Evolutionary conservation across 2,329 filamentous ascomycete genomes (phyloP).

Genomic region (Penicillium sp.): DNA sequence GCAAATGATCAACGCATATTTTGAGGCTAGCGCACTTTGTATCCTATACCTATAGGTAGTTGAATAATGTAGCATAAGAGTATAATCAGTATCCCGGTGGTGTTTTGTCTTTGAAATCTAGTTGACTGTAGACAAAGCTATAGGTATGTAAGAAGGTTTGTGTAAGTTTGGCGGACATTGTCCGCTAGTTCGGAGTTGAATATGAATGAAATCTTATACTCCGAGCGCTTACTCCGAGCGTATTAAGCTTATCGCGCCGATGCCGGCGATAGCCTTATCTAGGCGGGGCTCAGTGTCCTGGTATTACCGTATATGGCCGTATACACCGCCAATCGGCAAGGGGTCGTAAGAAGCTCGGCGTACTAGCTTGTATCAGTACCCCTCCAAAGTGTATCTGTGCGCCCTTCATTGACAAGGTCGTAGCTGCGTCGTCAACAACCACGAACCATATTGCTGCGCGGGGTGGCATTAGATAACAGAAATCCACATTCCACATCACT

Average conservation of each 20-base stretch:
- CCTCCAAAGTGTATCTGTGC: constrained; percentile 8
- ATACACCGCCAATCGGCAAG: constrained; percentile 4
- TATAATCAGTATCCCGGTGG: too few species aligned
- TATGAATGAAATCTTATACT: not conserved
- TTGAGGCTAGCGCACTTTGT: too few species aligned
- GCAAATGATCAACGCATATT: too few species aligned
- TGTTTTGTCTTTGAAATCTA: too few species aligned
- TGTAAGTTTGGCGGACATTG: not conserved
- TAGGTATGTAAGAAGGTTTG: not conserved
- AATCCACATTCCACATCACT: not conserved
- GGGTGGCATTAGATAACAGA: constrained; percentile 18
- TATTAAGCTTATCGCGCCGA: constrained; percentile 28
- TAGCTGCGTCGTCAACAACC: not conserved
- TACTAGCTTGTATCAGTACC: constrained; percentile 6
- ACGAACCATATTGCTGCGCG: not conserved
- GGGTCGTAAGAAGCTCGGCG: not conserved
- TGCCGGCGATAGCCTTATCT: constrained; percentile 39
- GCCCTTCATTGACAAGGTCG: constrained; percentile 25
- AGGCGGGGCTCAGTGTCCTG: constrained; percentile 24
- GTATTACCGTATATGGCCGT: constrained; percentile 5
- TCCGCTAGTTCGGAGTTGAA: not conserved
- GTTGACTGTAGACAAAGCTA: too few species aligned
- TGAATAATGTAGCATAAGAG: too few species aligned
- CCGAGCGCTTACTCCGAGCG: not conserved
- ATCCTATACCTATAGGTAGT: too few species aligned